Evolutionary conservation across 1,139 yeast genomes (phyloP).

Genomic region (Blastobotrys illinoisensis): DNA sequence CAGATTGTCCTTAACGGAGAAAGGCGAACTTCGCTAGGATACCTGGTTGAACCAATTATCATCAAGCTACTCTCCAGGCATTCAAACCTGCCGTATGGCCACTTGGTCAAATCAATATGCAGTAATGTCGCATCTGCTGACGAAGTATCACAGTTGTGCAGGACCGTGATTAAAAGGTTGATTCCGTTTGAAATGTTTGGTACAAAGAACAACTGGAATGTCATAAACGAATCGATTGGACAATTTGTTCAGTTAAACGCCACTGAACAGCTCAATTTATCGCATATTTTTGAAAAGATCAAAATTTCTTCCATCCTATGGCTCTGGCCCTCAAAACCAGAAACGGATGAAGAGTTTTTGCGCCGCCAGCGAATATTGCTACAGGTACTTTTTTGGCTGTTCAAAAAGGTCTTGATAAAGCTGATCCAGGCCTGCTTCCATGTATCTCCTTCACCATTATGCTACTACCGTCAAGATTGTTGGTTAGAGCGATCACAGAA

Average conservation of each 20-base stretch:
- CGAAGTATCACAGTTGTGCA: constrained; percentile 14
- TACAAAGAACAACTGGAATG: constrained; percentile 41
- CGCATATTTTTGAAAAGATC: constrained; percentile 32
- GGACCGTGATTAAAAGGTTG: constrained; percentile 27
- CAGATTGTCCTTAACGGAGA: not conserved
- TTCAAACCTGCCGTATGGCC: constrained; percentile 4
- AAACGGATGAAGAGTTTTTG: constrained; percentile 9
- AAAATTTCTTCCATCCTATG: constrained; percentile 41
- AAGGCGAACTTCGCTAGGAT: not conserved
- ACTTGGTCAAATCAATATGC: constrained; percentile 3
- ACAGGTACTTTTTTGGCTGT: constrained; percentile 55
- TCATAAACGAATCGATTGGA: constrained; percentile 38
- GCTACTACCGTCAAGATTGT: constrained; percentile 52
- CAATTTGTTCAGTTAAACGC: constrained; percentile 36
- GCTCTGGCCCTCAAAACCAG: constrained; percentile 28
- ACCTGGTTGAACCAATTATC: not conserved
- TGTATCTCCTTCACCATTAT: constrained; percentile 46
- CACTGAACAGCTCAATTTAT: constrained; percentile 30
- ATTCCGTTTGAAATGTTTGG: constrained; percentile 59
- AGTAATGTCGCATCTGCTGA: not conserved
- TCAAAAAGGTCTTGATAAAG: constrained; percentile 42
- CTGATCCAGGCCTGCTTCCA: constrained; percentile 58
- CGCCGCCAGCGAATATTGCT: constrained; percentile 31
- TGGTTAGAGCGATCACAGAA: constrained; percentile 48
- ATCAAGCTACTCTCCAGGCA: not conserved